A percentile compares a stretch with the other conserved stretches of the same genome.
phyloP scores from a whole-genome alignment of 176 grass and related monocot genomes.

The Zizania latifolia region DNA sequence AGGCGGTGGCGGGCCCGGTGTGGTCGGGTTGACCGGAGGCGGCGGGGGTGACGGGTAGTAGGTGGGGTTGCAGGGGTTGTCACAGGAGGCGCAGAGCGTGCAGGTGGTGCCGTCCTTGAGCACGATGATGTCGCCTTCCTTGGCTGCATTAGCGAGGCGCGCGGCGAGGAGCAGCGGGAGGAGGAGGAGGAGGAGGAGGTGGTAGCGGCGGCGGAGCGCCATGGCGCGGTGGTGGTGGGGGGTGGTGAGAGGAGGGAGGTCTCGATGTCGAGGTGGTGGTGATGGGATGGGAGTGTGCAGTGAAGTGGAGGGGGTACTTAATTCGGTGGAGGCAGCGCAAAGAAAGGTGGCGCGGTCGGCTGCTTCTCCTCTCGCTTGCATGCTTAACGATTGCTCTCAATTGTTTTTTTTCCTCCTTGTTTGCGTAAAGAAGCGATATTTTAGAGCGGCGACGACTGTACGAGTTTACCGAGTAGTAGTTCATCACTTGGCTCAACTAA shows the following conservation, averaged over 20 bases:
- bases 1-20: slow-evolving; percentile 38
- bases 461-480: too few species aligned
- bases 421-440: background rate
- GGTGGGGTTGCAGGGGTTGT: slow-evolving; percentile 60
- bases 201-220: too few species aligned
- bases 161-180: slow-evolving; percentile 21
- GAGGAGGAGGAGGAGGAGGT: slow-evolving; percentile 6
- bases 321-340: background rate
- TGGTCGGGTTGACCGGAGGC: slow-evolving; percentile 15
- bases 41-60: slow-evolving; percentile 55
- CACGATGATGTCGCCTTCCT: slow-evolving; percentile 27
- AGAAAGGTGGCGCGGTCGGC: slow-evolving; percentile 3
- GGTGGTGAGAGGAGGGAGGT: background rate
- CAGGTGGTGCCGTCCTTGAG: slow-evolving; percentile 70
- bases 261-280: too few species aligned
- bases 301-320: slow-evolving; percentile 8
- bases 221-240: too few species aligned
- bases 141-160: too few species aligned
- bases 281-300: slow-evolving; percentile 20
- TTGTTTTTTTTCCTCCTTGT: background rate
- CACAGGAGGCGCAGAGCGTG: slow-evolving; percentile 82
- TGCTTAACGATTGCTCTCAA: background rate
- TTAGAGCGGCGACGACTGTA: background rate
- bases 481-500: too few species aligned
- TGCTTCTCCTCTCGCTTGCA: background rate